These are phyloP conservation scores for Endocarpon pusillum DNA, from an alignment of 495 filamentous ascomycete genomes.

Conservation along the genomic window DNA sequence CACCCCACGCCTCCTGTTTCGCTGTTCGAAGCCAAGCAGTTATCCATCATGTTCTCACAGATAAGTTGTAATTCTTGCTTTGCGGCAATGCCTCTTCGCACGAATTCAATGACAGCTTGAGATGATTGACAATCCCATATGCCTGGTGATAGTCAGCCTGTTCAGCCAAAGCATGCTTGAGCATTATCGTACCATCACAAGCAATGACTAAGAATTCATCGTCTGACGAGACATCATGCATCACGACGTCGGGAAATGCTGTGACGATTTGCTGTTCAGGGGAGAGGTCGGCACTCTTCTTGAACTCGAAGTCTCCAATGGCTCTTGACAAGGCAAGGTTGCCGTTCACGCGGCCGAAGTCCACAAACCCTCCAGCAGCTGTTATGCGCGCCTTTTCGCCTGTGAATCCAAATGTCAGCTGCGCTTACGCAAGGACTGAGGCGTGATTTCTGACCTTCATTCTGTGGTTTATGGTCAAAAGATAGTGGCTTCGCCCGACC, in stretches of 20 bases:
- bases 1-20: constrained; percentile 96
- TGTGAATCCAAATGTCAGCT: constrained; percentile 18
- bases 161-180: background rate
- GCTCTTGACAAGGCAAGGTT: constrained; percentile 95
- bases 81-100: constrained; percentile 83
- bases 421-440: no score
- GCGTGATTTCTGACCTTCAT: constrained; percentile 74
- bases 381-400: constrained; percentile 92
- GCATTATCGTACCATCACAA: constrained; percentile 62
- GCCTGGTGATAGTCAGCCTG: constrained; percentile 37
- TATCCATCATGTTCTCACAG: constrained; percentile 99
- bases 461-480: constrained; percentile 96
- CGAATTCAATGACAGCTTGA: constrained; percentile 92
- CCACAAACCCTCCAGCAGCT: constrained; percentile 92
- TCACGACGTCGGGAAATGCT: constrained; percentile 80
- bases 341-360: constrained; percentile 95
- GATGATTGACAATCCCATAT: constrained; percentile 99
- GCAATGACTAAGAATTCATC: constrained; percentile 96
- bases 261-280: constrained; percentile 97
- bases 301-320: constrained; percentile 99
- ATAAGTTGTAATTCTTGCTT: constrained; percentile 87
- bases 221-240: constrained; percentile 78
- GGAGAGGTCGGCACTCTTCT: constrained; percentile 91
- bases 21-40: constrained; percentile 89
- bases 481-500: constrained; percentile 92